A percentile compares a stretch with the other conserved stretches of the same genome.
These are phyloP conservation scores for Candida maesae DNA, from an alignment of 805 yeast species.

Conservation along the genomic window DNA sequence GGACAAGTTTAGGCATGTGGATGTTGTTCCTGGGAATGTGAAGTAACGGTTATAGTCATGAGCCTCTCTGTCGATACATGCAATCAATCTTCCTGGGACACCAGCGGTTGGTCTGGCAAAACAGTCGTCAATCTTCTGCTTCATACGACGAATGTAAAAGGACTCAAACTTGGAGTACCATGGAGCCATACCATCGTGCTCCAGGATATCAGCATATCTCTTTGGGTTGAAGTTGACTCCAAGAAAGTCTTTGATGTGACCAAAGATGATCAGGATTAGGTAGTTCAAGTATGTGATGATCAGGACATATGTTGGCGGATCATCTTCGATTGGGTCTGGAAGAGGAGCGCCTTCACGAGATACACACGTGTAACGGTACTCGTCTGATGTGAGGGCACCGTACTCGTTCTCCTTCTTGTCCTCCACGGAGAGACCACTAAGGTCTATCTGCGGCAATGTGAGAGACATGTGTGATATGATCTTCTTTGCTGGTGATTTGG, in stretches of 20 bases:
- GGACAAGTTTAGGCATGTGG: slow-evolving; percentile 78
- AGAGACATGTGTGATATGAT: slow-evolving; percentile 23
- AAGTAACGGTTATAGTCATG: slow-evolving; percentile 61
- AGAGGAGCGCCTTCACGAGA: slow-evolving; percentile 54
- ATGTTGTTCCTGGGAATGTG: slow-evolving; percentile 70
- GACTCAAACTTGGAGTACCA: slow-evolving; percentile 92
- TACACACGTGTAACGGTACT: slow-evolving; percentile 58
- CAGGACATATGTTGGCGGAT: slow-evolving; percentile 80
- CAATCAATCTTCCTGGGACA: slow-evolving; percentile 91
- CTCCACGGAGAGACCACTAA: slow-evolving; percentile 32
- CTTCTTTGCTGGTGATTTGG: too few species aligned
- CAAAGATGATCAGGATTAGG: slow-evolving; percentile 77
- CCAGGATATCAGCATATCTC: slow-evolving; percentile 61
- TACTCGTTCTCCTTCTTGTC: slow-evolving; percentile 59
- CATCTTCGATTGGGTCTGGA: slow-evolving; percentile 64
- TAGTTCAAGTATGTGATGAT: slow-evolving; percentile 83
- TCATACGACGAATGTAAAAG: slow-evolving; percentile 89
- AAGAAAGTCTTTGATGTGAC: slow-evolving; percentile 86
- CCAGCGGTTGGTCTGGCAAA: slow-evolving; percentile 96
- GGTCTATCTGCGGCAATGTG: slow-evolving; percentile 33
- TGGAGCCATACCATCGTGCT: slow-evolving; percentile 90
- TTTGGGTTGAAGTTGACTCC: slow-evolving; percentile 71
- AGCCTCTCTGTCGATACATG: slow-evolving; percentile 76
- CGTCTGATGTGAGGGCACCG: slow-evolving; percentile 64
- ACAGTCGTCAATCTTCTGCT: slow-evolving; percentile 88